Evolutionary conservation across 306 rosid species (phyloP).

Genomic region (Gleditsia sinensis): DNA sequence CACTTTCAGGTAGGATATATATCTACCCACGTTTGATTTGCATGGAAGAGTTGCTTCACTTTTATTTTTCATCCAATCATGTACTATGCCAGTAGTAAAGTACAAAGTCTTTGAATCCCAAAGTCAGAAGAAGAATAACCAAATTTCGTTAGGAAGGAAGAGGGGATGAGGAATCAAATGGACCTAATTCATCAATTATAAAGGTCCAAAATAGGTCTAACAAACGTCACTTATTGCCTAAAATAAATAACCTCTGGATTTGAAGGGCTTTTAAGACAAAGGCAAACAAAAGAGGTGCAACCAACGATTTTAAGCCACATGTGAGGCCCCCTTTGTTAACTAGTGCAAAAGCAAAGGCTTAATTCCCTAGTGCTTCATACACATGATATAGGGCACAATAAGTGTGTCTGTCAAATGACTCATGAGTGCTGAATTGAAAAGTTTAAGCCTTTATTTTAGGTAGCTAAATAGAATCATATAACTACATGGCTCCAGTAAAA

Average conservation of each 20-base stretch:
- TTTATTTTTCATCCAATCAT: not conserved
- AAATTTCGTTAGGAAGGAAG: not conserved
- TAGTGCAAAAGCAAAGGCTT: slow-evolving; percentile 30
- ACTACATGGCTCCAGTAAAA: too few relatives aligned
- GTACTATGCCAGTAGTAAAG: slow-evolving; percentile 13
- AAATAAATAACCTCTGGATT: slow-evolving; percentile 31
- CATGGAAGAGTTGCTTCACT: too few relatives aligned
- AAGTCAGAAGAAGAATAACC: slow-evolving; percentile 7
- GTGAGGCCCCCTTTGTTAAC: slow-evolving; percentile 37
- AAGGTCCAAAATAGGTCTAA: slow-evolving; percentile 22
- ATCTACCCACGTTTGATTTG: too few relatives aligned
- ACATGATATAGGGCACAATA: not conserved
- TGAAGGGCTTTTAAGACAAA: slow-evolving; percentile 22
- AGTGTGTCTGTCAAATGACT: slow-evolving; percentile 12
- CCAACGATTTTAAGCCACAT: slow-evolving; percentile 41
- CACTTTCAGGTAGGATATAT: slow-evolving; percentile 19
- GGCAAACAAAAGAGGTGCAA: slow-evolving; percentile 27
- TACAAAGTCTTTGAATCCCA: not conserved
- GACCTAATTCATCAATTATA: slow-evolving; percentile 17
- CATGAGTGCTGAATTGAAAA: slow-evolving; percentile 35
- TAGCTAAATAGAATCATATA: not conserved
- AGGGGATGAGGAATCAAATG: slow-evolving; percentile 4
- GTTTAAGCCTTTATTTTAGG: not conserved
- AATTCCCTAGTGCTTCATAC: not conserved
- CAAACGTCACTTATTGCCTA: slow-evolving; percentile 26